A percentile compares a stretch with the other conserved stretches of the same genome.
These are phyloP conservation scores for Suillus subluteus DNA, from an alignment of 768 basidiomycete species.

Conservation along the genomic window DNA sequence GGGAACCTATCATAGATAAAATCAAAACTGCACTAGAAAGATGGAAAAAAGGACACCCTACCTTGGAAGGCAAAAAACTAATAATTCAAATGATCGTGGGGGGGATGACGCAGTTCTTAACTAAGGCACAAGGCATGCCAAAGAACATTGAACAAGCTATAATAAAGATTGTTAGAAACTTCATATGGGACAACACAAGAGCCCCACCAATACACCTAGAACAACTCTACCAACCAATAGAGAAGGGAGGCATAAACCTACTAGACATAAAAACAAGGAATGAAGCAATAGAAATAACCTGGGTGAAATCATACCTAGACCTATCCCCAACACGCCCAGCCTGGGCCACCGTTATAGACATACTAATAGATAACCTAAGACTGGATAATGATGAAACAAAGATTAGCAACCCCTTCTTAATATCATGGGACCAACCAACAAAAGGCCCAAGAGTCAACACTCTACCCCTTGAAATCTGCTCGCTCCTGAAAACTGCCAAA, in stretches of 20 bases:
- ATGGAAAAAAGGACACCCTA: slow-evolving; percentile 5
- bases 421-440: too few relatives aligned
- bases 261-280: slow-evolving; percentile 14
- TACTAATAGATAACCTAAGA: too few relatives aligned
- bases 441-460: too few relatives aligned
- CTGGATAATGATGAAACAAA: too few relatives aligned
- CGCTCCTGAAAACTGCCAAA: too few relatives aligned
- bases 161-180: neutral
- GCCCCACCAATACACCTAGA: slow-evolving; percentile 9
- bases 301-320: slow-evolving; percentile 4
- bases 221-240: neutral
- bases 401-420: too few relatives aligned
- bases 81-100: slow-evolving; percentile 34
- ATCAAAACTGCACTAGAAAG: slow-evolving; percentile 6
- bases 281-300: slow-evolving; percentile 3
- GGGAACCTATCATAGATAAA: slow-evolving; percentile 13
- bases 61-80: slow-evolving; percentile 9
- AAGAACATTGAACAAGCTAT: slow-evolving; percentile 19
- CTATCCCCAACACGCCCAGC: neutral
- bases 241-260: slow-evolving; percentile 11
- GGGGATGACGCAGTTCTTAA: slow-evolving; percentile 36
- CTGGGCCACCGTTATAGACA: too few relatives aligned
- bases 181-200: slow-evolving; percentile 17
- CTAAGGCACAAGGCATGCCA: slow-evolving; percentile 43
- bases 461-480: too few relatives aligned